phyloP scores from a whole-genome alignment of 495 filamentous ascomycete genomes.

The Amphirosellinia nigrospora region DNA sequence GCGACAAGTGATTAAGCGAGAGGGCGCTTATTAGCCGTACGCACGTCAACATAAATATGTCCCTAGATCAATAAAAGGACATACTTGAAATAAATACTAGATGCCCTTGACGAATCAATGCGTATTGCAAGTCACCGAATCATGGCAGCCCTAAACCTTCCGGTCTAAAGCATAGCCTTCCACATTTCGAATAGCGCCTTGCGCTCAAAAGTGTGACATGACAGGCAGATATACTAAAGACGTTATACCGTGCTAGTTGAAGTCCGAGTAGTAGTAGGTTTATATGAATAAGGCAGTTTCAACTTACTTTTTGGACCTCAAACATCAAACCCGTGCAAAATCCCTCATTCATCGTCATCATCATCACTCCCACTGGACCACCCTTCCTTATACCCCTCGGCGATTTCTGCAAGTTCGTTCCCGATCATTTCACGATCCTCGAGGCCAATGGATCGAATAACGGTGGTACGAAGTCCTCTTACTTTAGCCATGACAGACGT shows the following conservation, averaged over 20 bases:
- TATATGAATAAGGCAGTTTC: not conserved
- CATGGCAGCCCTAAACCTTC: not conserved
- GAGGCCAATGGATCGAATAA: slow-evolving; percentile 62
- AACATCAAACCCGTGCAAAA: not conserved
- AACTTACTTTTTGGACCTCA: not conserved
- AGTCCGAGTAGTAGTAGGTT: not conserved
- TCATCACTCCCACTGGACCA: slow-evolving; percentile 87
- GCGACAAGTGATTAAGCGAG: slow-evolving; percentile 14
- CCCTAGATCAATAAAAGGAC: not conserved
- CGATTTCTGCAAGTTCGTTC: slow-evolving; percentile 83
- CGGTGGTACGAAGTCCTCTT: slow-evolving; percentile 67
- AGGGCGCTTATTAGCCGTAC: slow-evolving; percentile 15
- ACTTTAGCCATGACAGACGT: slow-evolving; percentile 71
- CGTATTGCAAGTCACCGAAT: not conserved
- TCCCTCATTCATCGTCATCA: slow-evolving; percentile 68
- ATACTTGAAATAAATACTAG: not conserved
- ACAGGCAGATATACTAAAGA: not conserved
- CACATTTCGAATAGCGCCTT: not conserved
- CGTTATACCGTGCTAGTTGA: not conserved
- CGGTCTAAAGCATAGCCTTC: not conserved
- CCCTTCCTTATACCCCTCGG: slow-evolving; percentile 86
- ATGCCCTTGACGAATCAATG: not conserved
- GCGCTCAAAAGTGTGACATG: not conserved
- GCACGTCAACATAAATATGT: not conserved
- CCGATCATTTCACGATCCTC: slow-evolving; percentile 82